A percentile compares a stretch with the other conserved stretches of the same genome.
These are phyloP conservation scores for Brettanomyces sp. DNA, from an alignment of 805 yeast species.

Conservation along the genomic window DNA sequence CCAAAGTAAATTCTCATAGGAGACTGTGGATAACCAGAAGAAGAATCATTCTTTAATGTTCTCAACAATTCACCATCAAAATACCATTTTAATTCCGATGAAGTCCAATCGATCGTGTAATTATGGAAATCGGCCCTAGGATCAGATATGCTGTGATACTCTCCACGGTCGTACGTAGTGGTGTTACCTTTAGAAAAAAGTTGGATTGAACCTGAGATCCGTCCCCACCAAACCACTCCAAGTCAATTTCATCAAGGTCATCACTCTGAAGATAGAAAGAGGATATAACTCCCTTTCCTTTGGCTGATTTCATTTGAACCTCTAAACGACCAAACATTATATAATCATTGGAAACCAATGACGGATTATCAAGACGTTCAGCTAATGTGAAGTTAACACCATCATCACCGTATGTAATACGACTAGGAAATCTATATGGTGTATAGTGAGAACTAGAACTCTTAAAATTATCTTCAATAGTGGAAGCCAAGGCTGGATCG, in stretches of 20 bases:
- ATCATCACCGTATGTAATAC: constrained; percentile 36
- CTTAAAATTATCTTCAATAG: constrained; percentile 44
- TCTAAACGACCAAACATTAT: constrained; percentile 86
- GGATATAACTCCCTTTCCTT: constrained; percentile 73
- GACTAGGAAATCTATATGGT: constrained; percentile 32
- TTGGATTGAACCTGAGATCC: constrained; percentile 65
- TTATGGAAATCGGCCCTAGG: constrained; percentile 61
- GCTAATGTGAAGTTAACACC: constrained; percentile 60
- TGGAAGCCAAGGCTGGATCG: constrained; percentile 55
- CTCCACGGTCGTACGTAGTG: constrained; percentile 72
- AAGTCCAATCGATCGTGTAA: constrained; percentile 80
- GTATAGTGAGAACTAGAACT: constrained; percentile 35
- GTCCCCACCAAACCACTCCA: constrained; percentile 84
- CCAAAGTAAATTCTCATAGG: constrained; percentile 66
- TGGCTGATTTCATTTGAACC: constrained; percentile 60
- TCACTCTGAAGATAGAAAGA: constrained; percentile 75
- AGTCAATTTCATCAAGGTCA: constrained; percentile 82
- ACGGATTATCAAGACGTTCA: constrained; percentile 67
- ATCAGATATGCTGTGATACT: constrained; percentile 45
- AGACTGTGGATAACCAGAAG: constrained; percentile 80
- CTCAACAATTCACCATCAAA: constrained; percentile 65
- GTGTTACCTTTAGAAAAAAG: constrained; percentile 73
- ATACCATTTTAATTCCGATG: constrained; percentile 56
- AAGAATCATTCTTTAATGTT: constrained; percentile 41
- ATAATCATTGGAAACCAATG: constrained; percentile 67